Base-by-base conservation (phyloP, 306 rosid genomes). In the Fagus crenata region DNA sequence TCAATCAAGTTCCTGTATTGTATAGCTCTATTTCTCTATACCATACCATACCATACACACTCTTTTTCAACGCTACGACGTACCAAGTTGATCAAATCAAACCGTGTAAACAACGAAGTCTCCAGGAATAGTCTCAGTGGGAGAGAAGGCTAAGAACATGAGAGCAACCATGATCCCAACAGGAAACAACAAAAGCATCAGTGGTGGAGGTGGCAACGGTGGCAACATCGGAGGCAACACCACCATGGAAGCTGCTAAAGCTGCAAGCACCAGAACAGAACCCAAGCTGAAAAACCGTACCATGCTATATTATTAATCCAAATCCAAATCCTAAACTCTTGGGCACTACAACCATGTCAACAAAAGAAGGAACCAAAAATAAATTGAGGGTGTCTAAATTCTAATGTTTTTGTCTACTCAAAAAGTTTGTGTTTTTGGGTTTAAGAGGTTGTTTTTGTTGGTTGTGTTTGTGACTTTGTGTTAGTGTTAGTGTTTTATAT, bases 81-180 rank as follows among this genome's bases (percentile, higher is more conserved):
- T 22, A 39, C 42, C 42, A 2, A 46, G 51, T 13, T 2, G 51
- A 46, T 46, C 51, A 46, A 13, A 46, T 46, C 51, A 78, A 4
- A 77, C 6, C 28, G 84, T 49, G 59, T 18, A 56, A 75, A 80
- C 83, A 82, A 75, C 85, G 77, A 36, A 78, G 82, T 88, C 81
- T 68, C 77, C 63, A 0, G 28, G 9, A 28, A 46, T 46, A 13
- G 68, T 73, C 5, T 80, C 81, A 0, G 83, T 40, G 1, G 94
- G 91, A 11, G 89, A 89, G 77, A 92, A 89, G 3, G 89, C 94
- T 13, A 92, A 86, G 4, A 89, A 3, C 83, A 92, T 79, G 4
- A 92, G 94, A 49, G 94, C 94, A 5, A 89, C 94, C 97, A 91
- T 85, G 53, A 91, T 80, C 42, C 92, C 90, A 4, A 92, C 89